Conservation (phyloP, 805 yeast species). For the Clavispora fructus region DNA sequence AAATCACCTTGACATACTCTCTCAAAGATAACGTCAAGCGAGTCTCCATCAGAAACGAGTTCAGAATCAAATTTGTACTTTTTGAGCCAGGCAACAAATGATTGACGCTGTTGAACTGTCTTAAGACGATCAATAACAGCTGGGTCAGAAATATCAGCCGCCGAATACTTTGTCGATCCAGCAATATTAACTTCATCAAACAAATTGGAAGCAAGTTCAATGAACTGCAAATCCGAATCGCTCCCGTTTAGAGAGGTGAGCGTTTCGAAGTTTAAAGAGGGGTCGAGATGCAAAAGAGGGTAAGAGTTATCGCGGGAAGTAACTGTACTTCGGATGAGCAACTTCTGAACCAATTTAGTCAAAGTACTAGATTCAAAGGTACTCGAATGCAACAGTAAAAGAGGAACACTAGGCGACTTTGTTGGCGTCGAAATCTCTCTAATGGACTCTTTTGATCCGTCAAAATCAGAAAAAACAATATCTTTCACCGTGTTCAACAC, state of each 20-base stretch:
- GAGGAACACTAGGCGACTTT: conserved; percentile 7
- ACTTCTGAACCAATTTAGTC: conserved; percentile 13
- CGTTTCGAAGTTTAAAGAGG: conserved; percentile 15
- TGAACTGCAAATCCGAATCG: conserved; percentile 26
- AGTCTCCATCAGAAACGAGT: conserved; percentile 22
- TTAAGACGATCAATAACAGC: conserved; percentile 14
- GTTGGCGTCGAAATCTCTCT: conserved; percentile 21
- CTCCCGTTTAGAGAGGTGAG: conserved; percentile 9
- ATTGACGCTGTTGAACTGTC: conserved; percentile 32
- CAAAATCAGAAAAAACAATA: conserved; percentile 44
- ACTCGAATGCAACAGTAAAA: background rate
- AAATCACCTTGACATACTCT: conserved; percentile 52
- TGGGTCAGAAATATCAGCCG: conserved; percentile 9
- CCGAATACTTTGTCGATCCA: conserved; percentile 1
- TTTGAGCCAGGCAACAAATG: conserved; percentile 55
- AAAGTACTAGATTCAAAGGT: conserved; percentile 10
- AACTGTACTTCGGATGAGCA: conserved; percentile 21
- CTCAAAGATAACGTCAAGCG: conserved; percentile 48
- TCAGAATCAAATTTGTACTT: conserved; percentile 34
- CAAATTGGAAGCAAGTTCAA: conserved; percentile 59
- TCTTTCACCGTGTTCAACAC: conserved; percentile 39
- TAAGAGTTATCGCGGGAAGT: conserved; percentile 20
- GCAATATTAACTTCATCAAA: conserved; percentile 31
- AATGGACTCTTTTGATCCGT: conserved; percentile 15
- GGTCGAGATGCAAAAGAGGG: conserved; percentile 17